Base-by-base conservation (phyloP, 1,284 basidiomycete genomes). In the Boletus smithii region DNA sequence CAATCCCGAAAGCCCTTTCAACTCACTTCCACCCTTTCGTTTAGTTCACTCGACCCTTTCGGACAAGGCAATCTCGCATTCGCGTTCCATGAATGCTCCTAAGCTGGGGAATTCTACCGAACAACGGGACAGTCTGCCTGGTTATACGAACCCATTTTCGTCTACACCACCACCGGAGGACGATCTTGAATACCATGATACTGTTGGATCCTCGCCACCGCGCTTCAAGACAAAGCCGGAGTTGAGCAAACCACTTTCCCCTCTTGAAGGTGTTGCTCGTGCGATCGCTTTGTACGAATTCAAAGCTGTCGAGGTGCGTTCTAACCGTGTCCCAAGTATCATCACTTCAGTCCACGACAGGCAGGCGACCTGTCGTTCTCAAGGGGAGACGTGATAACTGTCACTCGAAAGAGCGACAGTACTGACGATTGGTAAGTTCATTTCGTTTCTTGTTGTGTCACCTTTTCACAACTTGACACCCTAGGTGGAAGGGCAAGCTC, bases 231-330 rank as follows among this genome's bases (percentile, higher is more conserved):
- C 76, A 8, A 81, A 79, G 56, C 69, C 73, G n/a, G 78, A 76
- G 52, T 59, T 82, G 23, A 63, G 62, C 24, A 65, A 62, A 45
- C 76, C 79, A 32, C 65, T 80, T 42, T 59, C 68, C 36, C 75
- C 73, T 32, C 62, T 71, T 44, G 81, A 85, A 59, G 83, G 83
- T 27, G 68, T 88, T 30, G 84, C 78, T 17, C 77, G 87, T 44
- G 91, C 87, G 3, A 81, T 94, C 29, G 91, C 89, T 7, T 62
- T 92, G 54, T 93, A 79, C 63, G 79, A 88, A 63, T 94, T 91
- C 66, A 66, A 75, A 36, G 87, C 85, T 7, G 76, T 83, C 6
- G 81, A 91, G 73, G 79, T 83, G 55, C 40, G 71, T 60, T 49
- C 33, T 29, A 36, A 48, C 18, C n/a, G 20, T 46, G n/a, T 22